These are phyloP conservation scores for Acidomyces sp. DNA, from an alignment of 495 filamentous ascomycete genomes.

Conservation along the genomic window DNA sequence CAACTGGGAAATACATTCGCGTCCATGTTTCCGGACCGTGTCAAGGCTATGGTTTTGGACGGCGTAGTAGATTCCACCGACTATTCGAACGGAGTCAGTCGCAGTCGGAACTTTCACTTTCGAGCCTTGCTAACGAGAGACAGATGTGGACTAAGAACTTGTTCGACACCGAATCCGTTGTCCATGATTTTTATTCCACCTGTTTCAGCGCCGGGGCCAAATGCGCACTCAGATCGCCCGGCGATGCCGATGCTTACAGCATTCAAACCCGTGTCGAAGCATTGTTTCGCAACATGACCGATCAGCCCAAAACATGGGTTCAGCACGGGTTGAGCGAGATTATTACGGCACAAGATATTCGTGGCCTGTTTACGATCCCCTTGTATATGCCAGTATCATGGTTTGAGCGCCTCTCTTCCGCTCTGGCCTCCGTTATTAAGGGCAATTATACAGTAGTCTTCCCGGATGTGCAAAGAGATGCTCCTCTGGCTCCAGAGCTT, in stretches of 20 bases:
- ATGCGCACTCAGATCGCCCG: slow-evolving; percentile 27
- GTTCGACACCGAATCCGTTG: slow-evolving; percentile 32
- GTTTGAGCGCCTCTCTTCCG: slow-evolving; percentile 43
- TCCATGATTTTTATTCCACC: slow-evolving; percentile 40
- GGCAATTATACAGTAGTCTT: slow-evolving; percentile 43
- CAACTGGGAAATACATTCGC: slow-evolving; percentile 1
- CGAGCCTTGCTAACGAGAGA: too few species aligned
- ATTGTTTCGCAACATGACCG: slow-evolving; percentile 33
- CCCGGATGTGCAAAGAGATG: too few species aligned
- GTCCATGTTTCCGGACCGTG: slow-evolving; percentile 36
- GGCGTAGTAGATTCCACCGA: slow-evolving; percentile 27
- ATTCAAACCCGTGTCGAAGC: too few species aligned
- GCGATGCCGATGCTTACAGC: slow-evolving; percentile 30
- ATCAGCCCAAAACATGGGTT: slow-evolving; percentile 20
- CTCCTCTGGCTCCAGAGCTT: too few species aligned
- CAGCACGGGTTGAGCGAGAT: too few species aligned
- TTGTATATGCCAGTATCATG: slow-evolving; percentile 48
- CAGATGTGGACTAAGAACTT: slow-evolving; percentile 26
- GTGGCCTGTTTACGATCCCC: slow-evolving; percentile 29
- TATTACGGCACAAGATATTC: slow-evolving; percentile 25
- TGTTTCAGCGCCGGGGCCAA: slow-evolving; percentile 41
- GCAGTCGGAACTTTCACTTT: too few species aligned
- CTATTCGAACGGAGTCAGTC: too few species aligned
- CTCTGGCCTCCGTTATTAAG: slow-evolving; percentile 40
- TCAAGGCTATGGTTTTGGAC: slow-evolving; percentile 16